Evolutionary conservation across 2,329 filamentous ascomycete genomes (phyloP).

Genomic region (Hirsutella rhossiliensis): DNA sequence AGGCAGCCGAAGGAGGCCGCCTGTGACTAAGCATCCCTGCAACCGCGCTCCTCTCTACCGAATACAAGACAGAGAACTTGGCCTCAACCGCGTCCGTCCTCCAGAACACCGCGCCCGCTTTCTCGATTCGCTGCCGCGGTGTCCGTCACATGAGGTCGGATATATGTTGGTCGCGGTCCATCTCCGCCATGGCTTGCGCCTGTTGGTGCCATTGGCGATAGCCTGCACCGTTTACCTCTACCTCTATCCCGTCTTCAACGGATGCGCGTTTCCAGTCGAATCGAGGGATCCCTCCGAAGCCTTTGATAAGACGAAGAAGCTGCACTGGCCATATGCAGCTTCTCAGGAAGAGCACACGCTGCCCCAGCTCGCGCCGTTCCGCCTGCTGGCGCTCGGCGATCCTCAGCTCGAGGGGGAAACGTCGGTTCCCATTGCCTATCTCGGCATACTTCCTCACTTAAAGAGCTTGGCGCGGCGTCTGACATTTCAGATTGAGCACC

Average conservation of each 20-base stretch:
- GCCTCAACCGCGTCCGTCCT: too few relatives aligned
- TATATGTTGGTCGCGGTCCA: slow-evolving; percentile 41
- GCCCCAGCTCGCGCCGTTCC: slow-evolving; percentile 54
- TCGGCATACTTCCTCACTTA: slow-evolving; percentile 41
- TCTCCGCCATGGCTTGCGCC: slow-evolving; percentile 43
- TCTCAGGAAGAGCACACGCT: slow-evolving; percentile 9
- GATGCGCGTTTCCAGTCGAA: slow-evolving; percentile 65
- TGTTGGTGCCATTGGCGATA: slow-evolving; percentile 50
- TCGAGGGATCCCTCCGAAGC: slow-evolving; percentile 20
- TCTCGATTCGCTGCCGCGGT: neutral
- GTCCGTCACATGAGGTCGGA: slow-evolving; percentile 21
- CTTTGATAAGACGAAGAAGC: slow-evolving; percentile 22
- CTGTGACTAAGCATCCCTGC: neutral
- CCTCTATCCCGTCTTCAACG: slow-evolving; percentile 69
- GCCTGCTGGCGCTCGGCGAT: slow-evolving; percentile 78
- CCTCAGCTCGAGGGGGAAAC: slow-evolving; percentile 90
- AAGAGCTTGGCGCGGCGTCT: slow-evolving; percentile 32
- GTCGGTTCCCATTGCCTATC: slow-evolving; percentile 53
- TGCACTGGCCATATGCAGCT: slow-evolving; percentile 27
- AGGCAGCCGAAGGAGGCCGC: too few relatives aligned
- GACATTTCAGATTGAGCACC: slow-evolving; percentile 32
- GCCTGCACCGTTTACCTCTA: slow-evolving; percentile 69
- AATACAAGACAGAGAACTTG: neutral
- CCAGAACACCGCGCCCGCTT: neutral
- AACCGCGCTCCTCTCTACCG: neutral